A percentile compares a stretch with the other conserved stretches of the same genome.
Conservation (phyloP, 768 basidiomycete species). For the Boletellus sp. region DNA sequence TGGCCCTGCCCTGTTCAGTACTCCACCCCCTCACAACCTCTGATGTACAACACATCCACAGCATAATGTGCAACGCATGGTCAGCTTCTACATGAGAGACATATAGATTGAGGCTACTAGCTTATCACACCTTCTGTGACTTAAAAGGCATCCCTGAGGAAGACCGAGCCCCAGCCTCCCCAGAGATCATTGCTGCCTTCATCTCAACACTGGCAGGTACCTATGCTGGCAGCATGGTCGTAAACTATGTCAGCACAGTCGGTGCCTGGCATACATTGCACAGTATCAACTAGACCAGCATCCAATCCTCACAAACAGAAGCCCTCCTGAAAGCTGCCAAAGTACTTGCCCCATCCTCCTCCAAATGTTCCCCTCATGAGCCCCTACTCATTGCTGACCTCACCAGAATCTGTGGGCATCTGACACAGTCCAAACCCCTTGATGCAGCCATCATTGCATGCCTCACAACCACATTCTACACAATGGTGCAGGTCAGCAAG, state of each 20-base stretch:
- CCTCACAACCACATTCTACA: too few relatives aligned
- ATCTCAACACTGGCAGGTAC: constrained; percentile 12
- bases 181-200: neutral
- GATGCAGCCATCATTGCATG: too few relatives aligned
- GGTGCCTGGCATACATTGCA: constrained; percentile 28
- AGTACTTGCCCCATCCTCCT: too few relatives aligned
- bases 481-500: too few relatives aligned
- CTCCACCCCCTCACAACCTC: too few relatives aligned
- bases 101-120: constrained; percentile 38
- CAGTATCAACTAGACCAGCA: constrained; percentile 14
- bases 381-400: too few relatives aligned
- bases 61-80: neutral
- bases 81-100: constrained; percentile 4
- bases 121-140: constrained; percentile 40
- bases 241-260: constrained; percentile 16
- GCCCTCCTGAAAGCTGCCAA: constrained; percentile 3
- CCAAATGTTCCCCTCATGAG: too few relatives aligned
- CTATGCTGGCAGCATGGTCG: constrained; percentile 4
- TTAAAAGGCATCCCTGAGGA: constrained; percentile 2
- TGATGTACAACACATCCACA: too few relatives aligned
- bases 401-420: too few relatives aligned
- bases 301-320: constrained; percentile 6
- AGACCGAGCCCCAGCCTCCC: neutral
- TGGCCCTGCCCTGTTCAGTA: too few relatives aligned
- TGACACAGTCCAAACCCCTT: too few relatives aligned